These are phyloP conservation scores for Sporothrix phasma DNA, from an alignment of 2,329 filamentous ascomycete species.

Conservation along the genomic window DNA sequence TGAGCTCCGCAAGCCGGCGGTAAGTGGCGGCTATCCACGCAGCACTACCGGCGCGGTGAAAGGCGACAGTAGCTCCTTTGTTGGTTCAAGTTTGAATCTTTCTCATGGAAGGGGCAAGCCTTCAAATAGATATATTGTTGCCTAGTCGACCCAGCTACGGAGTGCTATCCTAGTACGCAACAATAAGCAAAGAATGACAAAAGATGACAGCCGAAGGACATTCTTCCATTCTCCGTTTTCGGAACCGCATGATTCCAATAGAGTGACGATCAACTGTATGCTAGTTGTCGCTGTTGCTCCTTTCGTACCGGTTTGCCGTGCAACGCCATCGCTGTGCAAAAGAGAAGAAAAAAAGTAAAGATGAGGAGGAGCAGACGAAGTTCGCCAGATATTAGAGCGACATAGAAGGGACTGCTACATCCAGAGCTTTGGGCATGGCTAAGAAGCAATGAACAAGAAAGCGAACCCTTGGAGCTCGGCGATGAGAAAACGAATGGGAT, in stretches of 20 bases:
- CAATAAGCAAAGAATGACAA: background rate
- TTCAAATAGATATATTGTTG: no score
- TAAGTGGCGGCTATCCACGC: constrained; percentile 29
- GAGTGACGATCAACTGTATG: background rate
- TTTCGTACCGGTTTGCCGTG: background rate
- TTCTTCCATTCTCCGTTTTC: background rate
- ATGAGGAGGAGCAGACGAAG: background rate
- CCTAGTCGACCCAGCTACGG: no score
- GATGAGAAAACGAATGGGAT: no score
- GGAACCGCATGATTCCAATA: background rate
- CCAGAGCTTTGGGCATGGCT: no score
- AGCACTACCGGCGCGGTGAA: constrained; percentile 28
- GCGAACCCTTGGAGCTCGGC: no score
- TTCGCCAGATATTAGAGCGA: background rate
- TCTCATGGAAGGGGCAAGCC: no score
- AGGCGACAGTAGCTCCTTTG: constrained; percentile 28
- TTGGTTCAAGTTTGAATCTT: no score
- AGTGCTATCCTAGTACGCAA: background rate
- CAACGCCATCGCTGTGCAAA: constrained; percentile 19
- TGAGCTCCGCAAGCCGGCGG: no score
- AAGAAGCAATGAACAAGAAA: no score
- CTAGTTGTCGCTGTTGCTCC: background rate
- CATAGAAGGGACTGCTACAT: no score
- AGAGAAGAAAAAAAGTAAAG: background rate
- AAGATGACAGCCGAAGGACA: no score